Percentiles rank a stretch among this genome's conserved stretches.
These are phyloP conservation scores for Stipa capillata DNA, from an alignment of 176 grass and related monocot genomes.

Conservation along the genomic window DNA sequence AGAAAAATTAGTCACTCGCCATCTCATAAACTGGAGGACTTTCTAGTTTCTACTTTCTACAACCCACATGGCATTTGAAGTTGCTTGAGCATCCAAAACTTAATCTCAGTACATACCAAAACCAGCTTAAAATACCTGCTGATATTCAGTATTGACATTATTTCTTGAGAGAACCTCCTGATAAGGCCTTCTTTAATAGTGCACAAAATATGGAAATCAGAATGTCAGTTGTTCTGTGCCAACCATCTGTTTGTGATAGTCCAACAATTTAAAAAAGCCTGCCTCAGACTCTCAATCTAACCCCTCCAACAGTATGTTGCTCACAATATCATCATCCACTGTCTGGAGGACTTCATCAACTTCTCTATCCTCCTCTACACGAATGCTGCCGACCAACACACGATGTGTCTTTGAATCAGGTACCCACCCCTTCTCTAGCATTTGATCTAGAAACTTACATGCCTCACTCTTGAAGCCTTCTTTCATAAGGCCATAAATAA, in stretches of 20 bases:
- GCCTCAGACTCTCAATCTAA: slow-evolving; percentile 20
- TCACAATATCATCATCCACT: slow-evolving; percentile 31
- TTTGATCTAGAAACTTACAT: slow-evolving; percentile 56
- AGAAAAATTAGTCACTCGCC: not conserved
- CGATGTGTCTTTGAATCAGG: slow-evolving; percentile 55
- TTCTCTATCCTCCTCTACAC: slow-evolving; percentile 4
- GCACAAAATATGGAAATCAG: not conserved
- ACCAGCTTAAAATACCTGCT: not conserved
- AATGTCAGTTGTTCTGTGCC: not conserved
- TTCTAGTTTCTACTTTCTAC: not conserved
- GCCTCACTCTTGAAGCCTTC: slow-evolving; percentile 48
- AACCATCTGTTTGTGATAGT: not conserved
- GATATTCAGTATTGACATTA: not conserved
- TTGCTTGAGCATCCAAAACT: not conserved
- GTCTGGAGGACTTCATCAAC: slow-evolving; percentile 4
- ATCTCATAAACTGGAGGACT: not conserved
- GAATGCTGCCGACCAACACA: slow-evolving; percentile 27
- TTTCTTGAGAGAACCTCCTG: not conserved
- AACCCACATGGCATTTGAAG: not conserved
- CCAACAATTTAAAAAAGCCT: not conserved
- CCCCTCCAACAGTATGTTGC: slow-evolving; percentile 52
- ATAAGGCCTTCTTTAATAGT: not conserved
- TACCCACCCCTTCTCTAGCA: slow-evolving; percentile 59
- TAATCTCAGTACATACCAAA: not conserved
- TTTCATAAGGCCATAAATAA: slow-evolving; percentile 55